phyloP scores from a whole-genome alignment of 768 basidiomycete species.

The Russula lepida region DNA sequence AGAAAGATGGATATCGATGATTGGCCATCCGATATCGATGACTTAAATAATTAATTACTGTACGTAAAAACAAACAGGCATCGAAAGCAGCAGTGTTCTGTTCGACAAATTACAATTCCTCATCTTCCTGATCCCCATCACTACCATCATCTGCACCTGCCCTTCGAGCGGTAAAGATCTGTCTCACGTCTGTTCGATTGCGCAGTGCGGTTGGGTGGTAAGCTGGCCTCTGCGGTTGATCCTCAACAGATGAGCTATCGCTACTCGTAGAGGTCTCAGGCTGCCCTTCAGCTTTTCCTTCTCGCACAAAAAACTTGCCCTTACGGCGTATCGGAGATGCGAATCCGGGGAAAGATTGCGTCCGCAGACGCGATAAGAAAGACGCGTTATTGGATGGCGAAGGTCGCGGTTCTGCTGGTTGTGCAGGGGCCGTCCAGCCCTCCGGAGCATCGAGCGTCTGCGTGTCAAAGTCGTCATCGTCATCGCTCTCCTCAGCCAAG shows the following conservation, averaged over 20 bases:
- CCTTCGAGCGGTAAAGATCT: slow-evolving; percentile 7
- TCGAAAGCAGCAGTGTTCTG: neutral
- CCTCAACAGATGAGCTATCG: slow-evolving; percentile 18
- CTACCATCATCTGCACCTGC: neutral
- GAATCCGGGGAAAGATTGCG: slow-evolving; percentile 20
- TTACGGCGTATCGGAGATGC: slow-evolving; percentile 5
- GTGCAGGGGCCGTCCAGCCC: slow-evolving; percentile 6
- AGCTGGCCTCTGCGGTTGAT: neutral
- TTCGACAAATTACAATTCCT: slow-evolving; percentile 3
- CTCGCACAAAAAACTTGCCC: neutral
- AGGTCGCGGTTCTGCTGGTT: neutral
- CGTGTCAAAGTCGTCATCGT: slow-evolving; percentile 24
- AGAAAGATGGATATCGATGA: too few relatives aligned
- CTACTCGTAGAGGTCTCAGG: slow-evolving; percentile 15
- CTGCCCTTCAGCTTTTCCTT: neutral
- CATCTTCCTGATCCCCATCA: slow-evolving; percentile 14
- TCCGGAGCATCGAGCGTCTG: slow-evolving; percentile 4
- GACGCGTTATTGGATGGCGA: neutral
- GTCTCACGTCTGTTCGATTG: slow-evolving; percentile 14
- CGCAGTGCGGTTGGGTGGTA: slow-evolving; percentile 1
- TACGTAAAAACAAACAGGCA: neutral
- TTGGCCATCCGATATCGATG: too few relatives aligned
- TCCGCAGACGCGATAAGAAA: slow-evolving; percentile 19
- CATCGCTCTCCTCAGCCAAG: slow-evolving; percentile 10
- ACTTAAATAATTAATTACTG: neutral